Percentiles rank a stretch among this genome's conserved stretches.
phyloP scores from a whole-genome alignment of 768 basidiomycete species.

The Psilocybe cyanescens region DNA sequence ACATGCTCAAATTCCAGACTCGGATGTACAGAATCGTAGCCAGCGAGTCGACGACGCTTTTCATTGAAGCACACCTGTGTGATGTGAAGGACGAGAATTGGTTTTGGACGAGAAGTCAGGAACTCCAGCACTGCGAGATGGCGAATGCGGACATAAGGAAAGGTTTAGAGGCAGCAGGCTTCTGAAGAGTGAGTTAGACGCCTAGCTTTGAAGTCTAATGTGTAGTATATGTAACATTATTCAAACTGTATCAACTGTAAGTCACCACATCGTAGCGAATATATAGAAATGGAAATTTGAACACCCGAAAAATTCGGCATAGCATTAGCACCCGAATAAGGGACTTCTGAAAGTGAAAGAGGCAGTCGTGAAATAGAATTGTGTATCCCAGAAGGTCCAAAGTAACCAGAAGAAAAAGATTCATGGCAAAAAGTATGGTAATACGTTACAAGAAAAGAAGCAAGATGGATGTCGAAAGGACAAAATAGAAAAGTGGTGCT shows the following conservation, averaged over 20 bases:
- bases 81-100: slow-evolving; percentile 48
- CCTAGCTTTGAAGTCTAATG: neutral
- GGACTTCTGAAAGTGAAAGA: neutral
- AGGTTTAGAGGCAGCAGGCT: slow-evolving; percentile 71
- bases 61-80: slow-evolving; percentile 51
- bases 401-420: slow-evolving; percentile 28
- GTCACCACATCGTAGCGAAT: slow-evolving; percentile 22
- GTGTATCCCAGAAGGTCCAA: slow-evolving; percentile 45
- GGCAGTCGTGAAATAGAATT: slow-evolving; percentile 17
- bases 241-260: slow-evolving; percentile 22
- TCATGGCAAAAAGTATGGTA: slow-evolving; percentile 26
- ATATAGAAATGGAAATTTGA: slow-evolving; percentile 20
- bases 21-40: slow-evolving; percentile 52
- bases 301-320: neutral
- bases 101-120: slow-evolving; percentile 64
- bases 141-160: slow-evolving; percentile 67
- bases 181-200: slow-evolving; percentile 35
- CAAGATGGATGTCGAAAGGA: slow-evolving; percentile 21
- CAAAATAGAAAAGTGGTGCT: slow-evolving; percentile 11
- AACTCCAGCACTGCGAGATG: slow-evolving; percentile 60
- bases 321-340: neutral
- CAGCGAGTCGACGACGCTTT: slow-evolving; percentile 47
- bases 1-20: slow-evolving; percentile 61
- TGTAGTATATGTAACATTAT: slow-evolving; percentile 23
- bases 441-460: slow-evolving; percentile 36